phyloP scores from a whole-genome alignment of 169 alveolate species.

The Cryptosporidium muris region DNA sequence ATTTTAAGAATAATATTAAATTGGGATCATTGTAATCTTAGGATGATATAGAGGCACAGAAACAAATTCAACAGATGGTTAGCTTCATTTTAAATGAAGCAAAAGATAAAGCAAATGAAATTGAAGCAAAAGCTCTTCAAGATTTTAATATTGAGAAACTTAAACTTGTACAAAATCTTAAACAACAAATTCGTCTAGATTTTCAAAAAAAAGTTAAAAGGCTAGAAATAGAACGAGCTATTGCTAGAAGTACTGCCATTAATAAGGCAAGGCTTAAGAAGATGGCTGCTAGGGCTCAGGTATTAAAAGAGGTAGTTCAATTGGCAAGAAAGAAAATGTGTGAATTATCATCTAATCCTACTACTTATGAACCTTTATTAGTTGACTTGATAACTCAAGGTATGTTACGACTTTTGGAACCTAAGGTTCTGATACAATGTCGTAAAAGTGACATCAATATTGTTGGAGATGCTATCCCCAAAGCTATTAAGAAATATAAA shows the following conservation, averaged over 20 bases:
- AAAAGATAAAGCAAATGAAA: slow-evolving; percentile 91
- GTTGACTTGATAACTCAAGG: slow-evolving; percentile 72
- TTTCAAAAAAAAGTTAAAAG: slow-evolving; percentile 76
- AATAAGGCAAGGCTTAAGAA: slow-evolving; percentile 87
- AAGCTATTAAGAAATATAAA: slow-evolving; percentile 80
- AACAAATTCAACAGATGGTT: slow-evolving; percentile 92
- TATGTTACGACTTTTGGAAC: slow-evolving; percentile 80
- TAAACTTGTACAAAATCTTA: slow-evolving; percentile 88
- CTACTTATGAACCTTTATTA: slow-evolving; percentile 33
- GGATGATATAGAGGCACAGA: slow-evolving; percentile 92
- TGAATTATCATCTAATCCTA: slow-evolving; percentile 42
- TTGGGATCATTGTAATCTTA: not conserved
- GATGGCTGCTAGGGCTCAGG: slow-evolving; percentile 84
- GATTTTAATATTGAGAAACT: slow-evolving; percentile 91
- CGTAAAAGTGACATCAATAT: slow-evolving; percentile 84
- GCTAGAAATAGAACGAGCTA: slow-evolving; percentile 72
- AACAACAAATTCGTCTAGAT: slow-evolving; percentile 87
- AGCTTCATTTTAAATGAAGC: slow-evolving; percentile 93
- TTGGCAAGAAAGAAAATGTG: slow-evolving; percentile 82
- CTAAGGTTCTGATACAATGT: slow-evolving; percentile 84
- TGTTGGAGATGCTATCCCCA: slow-evolving; percentile 82
- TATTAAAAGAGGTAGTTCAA: slow-evolving; percentile 80
- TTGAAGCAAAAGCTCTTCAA: slow-evolving; percentile 90
- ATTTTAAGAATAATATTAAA: not conserved
- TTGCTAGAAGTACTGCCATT: slow-evolving; percentile 87